Evolutionary conservation across 2,329 filamentous ascomycete genomes (phyloP), one percentile per base, ranked within the genome.

Genomic region (Hypocrella siamensis): DNA sequence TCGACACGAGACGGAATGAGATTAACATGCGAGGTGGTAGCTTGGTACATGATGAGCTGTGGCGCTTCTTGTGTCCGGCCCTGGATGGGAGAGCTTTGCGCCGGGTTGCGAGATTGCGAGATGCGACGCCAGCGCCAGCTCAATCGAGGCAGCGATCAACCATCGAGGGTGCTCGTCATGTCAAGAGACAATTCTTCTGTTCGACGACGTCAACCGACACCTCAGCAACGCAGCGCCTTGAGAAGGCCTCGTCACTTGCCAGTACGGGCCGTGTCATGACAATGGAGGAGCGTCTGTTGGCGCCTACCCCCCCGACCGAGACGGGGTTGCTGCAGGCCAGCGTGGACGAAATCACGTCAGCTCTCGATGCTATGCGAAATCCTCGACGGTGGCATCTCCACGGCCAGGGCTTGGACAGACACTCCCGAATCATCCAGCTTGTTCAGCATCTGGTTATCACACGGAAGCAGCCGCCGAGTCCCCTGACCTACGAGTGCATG

Each of bases 401-500:
- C 26, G 28, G 35, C 9, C 35, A 43, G 18, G 32, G 46, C 5
- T 35, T 43, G 6, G 40, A 49, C 26, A 41, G 42, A 11, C 44
- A 49, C 38, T 34, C 31, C 22, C 46, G 49, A n/a, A 51, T 56
- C 11, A 32, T 52, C 3, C 43, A 42, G 24, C 41, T 79, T 6
- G 67, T 78, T 11, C 61, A 66, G 29, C 65, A 72, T 36, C 56
- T 86, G 19, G 51, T 85, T 10, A 53, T 52, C 26, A 54, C 62
- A n/a, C 61, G 72, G 12, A 50, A 57, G 2, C 66, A 76, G 43
- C 47, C 52, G 31, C 70, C 72, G 3, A 71, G 68, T 42, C 44
- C 61, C 3, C 57, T 66, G 32, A 56, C 84, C 31, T 94, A 90
- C 52, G 75, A 82, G 42, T 74, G 77, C 11, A 56, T 93, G 31